Evolutionary conservation across 805 yeast species (phyloP).

Genomic region (Diddensiella santjacobensis): DNA sequence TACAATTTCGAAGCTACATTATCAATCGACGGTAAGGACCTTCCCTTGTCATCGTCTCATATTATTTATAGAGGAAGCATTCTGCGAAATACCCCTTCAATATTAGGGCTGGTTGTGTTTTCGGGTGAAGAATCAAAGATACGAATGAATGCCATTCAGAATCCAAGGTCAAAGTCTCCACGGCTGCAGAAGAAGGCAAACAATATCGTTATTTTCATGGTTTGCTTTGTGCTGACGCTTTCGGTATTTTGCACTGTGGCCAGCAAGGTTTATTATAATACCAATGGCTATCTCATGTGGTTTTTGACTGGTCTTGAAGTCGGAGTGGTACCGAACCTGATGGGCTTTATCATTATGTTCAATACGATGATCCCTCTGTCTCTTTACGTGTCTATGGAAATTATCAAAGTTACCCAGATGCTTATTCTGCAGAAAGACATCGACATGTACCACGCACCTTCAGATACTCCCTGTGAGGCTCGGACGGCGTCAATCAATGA

Average conservation of each 20-base stretch:
- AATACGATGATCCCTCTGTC: constrained; percentile 94
- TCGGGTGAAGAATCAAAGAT: constrained; percentile 96
- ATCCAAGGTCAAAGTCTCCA: constrained; percentile 91
- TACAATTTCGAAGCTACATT: constrained; percentile 82
- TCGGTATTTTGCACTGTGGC: constrained; percentile 83
- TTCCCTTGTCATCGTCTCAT: constrained; percentile 74
- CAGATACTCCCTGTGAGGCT: constrained; percentile 90
- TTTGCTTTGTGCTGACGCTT: constrained; percentile 65
- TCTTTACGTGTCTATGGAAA: constrained; percentile 92
- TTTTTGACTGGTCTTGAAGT: constrained; percentile 69
- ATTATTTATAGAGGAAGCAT: constrained; percentile 89
- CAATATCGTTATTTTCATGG: constrained; percentile 83
- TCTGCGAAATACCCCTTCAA: constrained; percentile 72
- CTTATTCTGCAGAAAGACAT: constrained; percentile 80
- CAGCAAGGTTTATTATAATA: constrained; percentile 50
- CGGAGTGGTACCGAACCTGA: constrained; percentile 81
- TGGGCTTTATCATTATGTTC: constrained; percentile 97
- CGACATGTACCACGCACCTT: constrained; percentile 84
- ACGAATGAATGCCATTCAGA: constrained; percentile 87
- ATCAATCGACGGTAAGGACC: constrained; percentile 37
- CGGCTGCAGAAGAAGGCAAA: constrained; percentile 81
- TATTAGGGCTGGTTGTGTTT: constrained; percentile 79
- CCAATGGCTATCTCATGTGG: constrained; percentile 53
- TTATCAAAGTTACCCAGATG: constrained; percentile 85
- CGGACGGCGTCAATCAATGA: constrained; percentile 93